Evolutionary conservation across 768 basidiomycete species (phyloP).

Genomic region (Kwoniella sp.): DNA sequence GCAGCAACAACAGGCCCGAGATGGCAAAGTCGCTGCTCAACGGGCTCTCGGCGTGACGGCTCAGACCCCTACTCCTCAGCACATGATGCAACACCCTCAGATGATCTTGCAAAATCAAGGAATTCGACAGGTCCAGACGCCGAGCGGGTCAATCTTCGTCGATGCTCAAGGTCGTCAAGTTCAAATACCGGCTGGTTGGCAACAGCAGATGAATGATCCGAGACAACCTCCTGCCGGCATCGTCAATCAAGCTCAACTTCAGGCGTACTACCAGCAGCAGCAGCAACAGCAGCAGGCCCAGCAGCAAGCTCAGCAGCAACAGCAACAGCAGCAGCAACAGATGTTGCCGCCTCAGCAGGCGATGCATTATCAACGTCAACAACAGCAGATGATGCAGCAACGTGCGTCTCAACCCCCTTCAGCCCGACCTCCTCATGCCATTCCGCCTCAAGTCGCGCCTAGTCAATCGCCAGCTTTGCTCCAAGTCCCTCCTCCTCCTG

Average conservation of each 20-base stretch:
- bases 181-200: constrained; percentile 15
- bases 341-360: constrained; percentile 22
- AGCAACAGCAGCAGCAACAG: constrained; percentile 15
- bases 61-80: constrained; percentile 16
- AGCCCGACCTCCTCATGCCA: constrained; percentile 14
- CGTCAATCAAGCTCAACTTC: constrained; percentile 23
- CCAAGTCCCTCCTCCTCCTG: constrained; percentile 23
- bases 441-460: constrained; percentile 12
- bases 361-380: constrained; percentile 14
- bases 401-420: constrained; percentile 16
- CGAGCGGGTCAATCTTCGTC: constrained; percentile 11
- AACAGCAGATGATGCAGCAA: constrained; percentile 13
- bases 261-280: constrained; percentile 22
- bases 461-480: constrained; percentile 21
- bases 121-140: constrained; percentile 17
- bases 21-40: constrained; percentile 16
- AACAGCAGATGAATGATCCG: constrained; percentile 18
- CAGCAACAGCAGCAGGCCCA: constrained; percentile 10
- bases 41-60: constrained; percentile 17
- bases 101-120: constrained; percentile 15
- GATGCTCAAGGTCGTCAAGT: constrained; percentile 22
- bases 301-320: not conserved
- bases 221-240: constrained; percentile 18
- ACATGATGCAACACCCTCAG: constrained; percentile 14
- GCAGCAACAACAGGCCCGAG: constrained; percentile 18